These are phyloP conservation scores for Cornus kousa DNA, from an alignment of 148 eudicot genomes.

Conservation along the genomic window DNA sequence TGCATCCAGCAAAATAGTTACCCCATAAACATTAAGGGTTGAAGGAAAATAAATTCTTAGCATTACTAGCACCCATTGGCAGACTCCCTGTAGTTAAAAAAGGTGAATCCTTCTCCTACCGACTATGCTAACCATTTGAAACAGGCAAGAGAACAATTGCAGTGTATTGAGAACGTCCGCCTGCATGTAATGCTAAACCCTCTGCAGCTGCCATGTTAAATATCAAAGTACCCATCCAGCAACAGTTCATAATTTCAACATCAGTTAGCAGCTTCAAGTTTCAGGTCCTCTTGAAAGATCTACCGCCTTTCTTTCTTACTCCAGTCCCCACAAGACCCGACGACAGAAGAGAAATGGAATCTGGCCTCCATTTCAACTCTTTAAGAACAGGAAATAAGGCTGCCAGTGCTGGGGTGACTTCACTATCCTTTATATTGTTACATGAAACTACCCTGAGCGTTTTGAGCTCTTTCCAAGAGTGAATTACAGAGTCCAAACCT, in stretches of 20 bases:
- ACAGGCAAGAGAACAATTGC: not conserved
- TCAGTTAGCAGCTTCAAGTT: slow-evolving; percentile 20
- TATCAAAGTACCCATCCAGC: slow-evolving; percentile 17
- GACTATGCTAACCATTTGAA: slow-evolving; percentile 27
- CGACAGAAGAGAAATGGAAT: slow-evolving; percentile 67
- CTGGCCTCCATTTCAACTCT: slow-evolving; percentile 93
- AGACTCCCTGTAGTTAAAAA: not conserved
- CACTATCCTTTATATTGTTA: slow-evolving; percentile 79
- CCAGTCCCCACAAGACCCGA: slow-evolving; percentile 82
- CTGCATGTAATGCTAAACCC: slow-evolving; percentile 13
- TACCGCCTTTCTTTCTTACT: slow-evolving; percentile 80
- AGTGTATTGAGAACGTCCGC: not conserved
- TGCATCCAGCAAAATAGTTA: not conserved
- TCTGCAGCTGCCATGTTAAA: slow-evolving; percentile 12
- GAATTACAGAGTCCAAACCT: slow-evolving; percentile 79
- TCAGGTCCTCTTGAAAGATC: slow-evolving; percentile 68
- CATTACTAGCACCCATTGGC: slow-evolving; percentile 3
- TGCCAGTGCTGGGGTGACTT: slow-evolving; percentile 75
- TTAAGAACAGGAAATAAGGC: slow-evolving; percentile 69
- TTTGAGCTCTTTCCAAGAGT: slow-evolving; percentile 70
- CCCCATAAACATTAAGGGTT: not conserved
- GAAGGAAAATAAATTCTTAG: not conserved
- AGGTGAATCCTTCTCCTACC: slow-evolving; percentile 18
- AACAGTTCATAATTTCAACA: slow-evolving; percentile 23
- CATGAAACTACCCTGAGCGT: slow-evolving; percentile 80